Evolutionary conservation across 768 basidiomycete species (phyloP).

Genomic region (Phlebiopsis flavidoalba): DNA sequence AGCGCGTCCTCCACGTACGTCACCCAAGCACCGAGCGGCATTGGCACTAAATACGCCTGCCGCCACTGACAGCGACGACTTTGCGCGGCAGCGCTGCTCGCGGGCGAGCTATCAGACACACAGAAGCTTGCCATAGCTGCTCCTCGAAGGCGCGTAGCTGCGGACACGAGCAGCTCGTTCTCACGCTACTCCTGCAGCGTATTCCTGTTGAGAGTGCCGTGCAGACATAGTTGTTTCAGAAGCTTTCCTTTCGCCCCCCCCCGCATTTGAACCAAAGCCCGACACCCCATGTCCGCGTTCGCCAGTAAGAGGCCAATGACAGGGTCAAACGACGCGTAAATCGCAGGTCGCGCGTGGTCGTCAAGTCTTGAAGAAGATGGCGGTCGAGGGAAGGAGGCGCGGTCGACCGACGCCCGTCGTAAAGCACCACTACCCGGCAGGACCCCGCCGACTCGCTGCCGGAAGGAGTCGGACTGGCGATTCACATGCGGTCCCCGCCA

Average conservation of each 20-base stretch:
- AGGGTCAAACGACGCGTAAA: constrained; percentile 88
- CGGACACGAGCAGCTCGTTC: constrained; percentile 61
- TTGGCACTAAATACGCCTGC: constrained; percentile 47
- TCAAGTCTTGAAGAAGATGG: constrained; percentile 87
- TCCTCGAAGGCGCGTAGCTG: constrained; percentile 53
- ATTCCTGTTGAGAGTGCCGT: constrained; percentile 79
- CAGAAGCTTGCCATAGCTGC: constrained; percentile 22
- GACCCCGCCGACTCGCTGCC: constrained; percentile 15
- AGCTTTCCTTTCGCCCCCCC: constrained; percentile 75
- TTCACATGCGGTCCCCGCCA: constrained; percentile 22
- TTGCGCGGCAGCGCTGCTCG: not conserved
- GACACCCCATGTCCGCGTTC: constrained; percentile 59
- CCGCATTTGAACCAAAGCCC: constrained; percentile 85
- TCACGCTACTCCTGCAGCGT: constrained; percentile 84
- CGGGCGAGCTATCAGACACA: not conserved
- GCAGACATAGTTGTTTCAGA: constrained; percentile 82
- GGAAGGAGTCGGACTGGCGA: constrained; percentile 19
- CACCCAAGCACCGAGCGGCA: constrained; percentile 44
- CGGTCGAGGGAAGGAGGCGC: constrained; percentile 67
- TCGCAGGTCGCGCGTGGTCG: constrained; percentile 73
- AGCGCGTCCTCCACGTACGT: constrained; percentile 67
- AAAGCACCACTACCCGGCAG: too few relatives aligned
- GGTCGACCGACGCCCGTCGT: constrained; percentile 48
- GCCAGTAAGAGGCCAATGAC: constrained; percentile 71
- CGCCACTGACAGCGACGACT: constrained; percentile 25